Conservation (phyloP, 2,329 filamentous ascomycete species). For the Endothia cerciana region DNA sequence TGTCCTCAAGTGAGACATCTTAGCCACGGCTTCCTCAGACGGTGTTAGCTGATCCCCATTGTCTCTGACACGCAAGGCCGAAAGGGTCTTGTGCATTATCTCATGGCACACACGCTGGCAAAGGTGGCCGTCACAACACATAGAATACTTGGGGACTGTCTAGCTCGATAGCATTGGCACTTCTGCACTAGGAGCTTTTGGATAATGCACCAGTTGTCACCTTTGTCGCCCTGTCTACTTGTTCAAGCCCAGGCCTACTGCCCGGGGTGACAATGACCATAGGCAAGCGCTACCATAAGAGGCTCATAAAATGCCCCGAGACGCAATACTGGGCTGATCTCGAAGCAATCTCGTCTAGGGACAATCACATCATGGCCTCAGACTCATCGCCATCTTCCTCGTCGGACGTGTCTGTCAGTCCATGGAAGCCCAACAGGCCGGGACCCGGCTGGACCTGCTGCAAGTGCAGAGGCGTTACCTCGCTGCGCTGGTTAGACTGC, state of each 20-base stretch:
- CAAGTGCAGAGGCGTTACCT: conserved; percentile 4
- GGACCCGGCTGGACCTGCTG: conserved; percentile 23
- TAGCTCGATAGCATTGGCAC: not conserved
- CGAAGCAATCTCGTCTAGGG: not conserved
- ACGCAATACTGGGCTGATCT: not conserved
- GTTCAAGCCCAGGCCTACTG: not conserved
- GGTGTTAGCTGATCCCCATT: not conserved
- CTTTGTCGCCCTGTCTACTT: not conserved
- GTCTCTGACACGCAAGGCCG: not conserved
- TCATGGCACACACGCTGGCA: not conserved
- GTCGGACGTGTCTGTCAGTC: not conserved
- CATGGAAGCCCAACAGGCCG: too few species aligned
- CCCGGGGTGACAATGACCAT: not conserved
- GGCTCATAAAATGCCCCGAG: not conserved
- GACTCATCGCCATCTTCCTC: not conserved
- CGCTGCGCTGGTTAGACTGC: conserved; percentile 21
- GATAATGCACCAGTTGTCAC: not conserved
- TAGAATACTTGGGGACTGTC: not conserved
- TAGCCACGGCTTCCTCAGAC: not conserved
- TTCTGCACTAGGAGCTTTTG: not conserved
- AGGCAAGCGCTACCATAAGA: not conserved
- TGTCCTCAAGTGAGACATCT: not conserved
- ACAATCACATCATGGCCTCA: not conserved
- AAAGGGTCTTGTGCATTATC: too few species aligned
- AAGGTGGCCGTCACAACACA: not conserved